Evolutionary conservation across 2,329 filamentous ascomycete species (phyloP).

Genomic region (Claviceps monticola): DNA sequence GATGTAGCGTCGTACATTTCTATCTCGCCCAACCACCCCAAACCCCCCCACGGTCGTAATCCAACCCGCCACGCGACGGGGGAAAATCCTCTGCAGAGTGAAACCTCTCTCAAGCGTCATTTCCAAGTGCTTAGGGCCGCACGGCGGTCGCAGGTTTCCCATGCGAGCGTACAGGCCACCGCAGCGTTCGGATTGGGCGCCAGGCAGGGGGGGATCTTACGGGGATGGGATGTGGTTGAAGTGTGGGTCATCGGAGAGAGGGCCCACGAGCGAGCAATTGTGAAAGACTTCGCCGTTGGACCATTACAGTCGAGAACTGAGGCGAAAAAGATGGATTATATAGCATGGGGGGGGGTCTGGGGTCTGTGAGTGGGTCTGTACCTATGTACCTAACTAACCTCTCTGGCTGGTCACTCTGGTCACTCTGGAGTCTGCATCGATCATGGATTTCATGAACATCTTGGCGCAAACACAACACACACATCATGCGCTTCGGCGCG

Average conservation of each 20-base stretch:
- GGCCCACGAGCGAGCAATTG: conserved; percentile 24
- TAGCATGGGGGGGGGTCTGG: background rate
- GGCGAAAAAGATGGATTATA: conserved; percentile 11
- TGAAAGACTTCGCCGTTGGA: conserved; percentile 45
- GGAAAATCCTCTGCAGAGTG: conserved; percentile 60
- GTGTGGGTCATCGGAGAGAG: background rate
- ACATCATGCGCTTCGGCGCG: background rate
- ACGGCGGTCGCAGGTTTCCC: conserved; percentile 51
- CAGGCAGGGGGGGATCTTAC: conserved; percentile 37
- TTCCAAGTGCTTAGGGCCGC: conserved; percentile 53
- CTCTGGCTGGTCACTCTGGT: too few relatives aligned
- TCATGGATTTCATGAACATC: background rate
- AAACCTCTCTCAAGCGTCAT: conserved; percentile 56
- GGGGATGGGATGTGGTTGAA: conserved; percentile 37
- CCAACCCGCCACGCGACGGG: conserved; percentile 58
- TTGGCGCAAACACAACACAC: too few relatives aligned
- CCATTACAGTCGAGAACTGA: conserved; percentile 44
- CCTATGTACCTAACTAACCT: too few relatives aligned
- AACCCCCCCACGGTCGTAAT: conserved; percentile 49
- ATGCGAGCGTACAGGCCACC: conserved; percentile 50
- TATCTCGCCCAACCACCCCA: conserved; percentile 43
- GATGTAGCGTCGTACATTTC: conserved; percentile 36
- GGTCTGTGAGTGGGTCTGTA: background rate
- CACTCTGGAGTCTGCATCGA: background rate
- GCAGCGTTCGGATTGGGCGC: conserved; percentile 57